phyloP scores from a whole-genome alignment of 306 rosid genomes.

The Castanopsis chinensis region DNA sequence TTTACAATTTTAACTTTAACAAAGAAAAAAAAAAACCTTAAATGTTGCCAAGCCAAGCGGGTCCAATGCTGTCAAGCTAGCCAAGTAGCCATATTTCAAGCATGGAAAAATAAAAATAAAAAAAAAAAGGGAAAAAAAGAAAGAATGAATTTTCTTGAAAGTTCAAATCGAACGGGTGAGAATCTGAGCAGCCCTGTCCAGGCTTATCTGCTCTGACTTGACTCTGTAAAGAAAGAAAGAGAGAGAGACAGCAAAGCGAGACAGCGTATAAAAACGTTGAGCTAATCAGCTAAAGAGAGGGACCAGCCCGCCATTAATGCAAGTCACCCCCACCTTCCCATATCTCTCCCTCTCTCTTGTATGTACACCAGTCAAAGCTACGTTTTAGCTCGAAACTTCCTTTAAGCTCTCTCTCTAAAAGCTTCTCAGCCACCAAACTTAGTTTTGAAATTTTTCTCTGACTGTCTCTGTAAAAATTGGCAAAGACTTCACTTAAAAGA shows the following conservation, averaged over 20 bases:
- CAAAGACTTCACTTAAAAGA: not conserved
- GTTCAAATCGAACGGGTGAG: constrained; percentile 23
- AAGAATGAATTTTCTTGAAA: not conserved
- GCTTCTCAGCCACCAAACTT: constrained; percentile 13
- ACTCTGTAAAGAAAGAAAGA: not conserved
- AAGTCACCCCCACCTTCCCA: constrained; percentile 23
- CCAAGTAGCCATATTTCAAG: constrained; percentile 20
- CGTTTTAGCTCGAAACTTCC: not conserved
- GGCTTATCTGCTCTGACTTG: constrained; percentile 17
- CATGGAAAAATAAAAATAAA: not conserved
- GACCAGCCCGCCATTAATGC: constrained; percentile 38
- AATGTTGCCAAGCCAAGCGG: not conserved
- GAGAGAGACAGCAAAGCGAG: not conserved
- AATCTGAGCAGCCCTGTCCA: not conserved
- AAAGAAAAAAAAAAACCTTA: not conserved
- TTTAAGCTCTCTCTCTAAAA: constrained; percentile 27
- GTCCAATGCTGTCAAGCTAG: not conserved
- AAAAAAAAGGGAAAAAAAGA: no score
- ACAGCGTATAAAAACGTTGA: not conserved
- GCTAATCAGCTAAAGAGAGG: constrained; percentile 12
- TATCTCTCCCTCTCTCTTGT: constrained; percentile 2
- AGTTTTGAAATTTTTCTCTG: not conserved
- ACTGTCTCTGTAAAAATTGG: not conserved
- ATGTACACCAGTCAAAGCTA: constrained; percentile 17
- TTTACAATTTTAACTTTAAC: no score